Conservation (phyloP, 2,329 filamentous ascomycete species). For the Pyricularia pennisetigena region DNA sequence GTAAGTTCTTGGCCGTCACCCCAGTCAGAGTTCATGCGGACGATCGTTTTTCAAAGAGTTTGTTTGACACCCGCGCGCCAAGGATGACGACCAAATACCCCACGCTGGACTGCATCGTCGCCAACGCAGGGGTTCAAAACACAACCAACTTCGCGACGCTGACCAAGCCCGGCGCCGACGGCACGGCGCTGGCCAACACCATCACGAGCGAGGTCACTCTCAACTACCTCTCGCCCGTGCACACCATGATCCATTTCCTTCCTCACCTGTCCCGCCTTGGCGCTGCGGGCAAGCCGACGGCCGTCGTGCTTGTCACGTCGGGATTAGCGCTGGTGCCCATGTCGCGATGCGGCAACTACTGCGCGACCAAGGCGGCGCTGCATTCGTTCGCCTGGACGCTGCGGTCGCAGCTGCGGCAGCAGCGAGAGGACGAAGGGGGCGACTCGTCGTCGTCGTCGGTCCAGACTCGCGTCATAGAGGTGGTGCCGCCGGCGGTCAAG, state of each 20-base stretch:
- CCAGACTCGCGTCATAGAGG: slow-evolving; percentile 34
- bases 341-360: slow-evolving; percentile 37
- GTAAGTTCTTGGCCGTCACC: slow-evolving; percentile 14
- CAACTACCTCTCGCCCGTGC: slow-evolving; percentile 13
- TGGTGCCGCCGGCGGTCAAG: slow-evolving; percentile 34
- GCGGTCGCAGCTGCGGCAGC: slow-evolving; percentile 22
- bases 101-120: slow-evolving; percentile 42
- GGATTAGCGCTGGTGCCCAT: slow-evolving; percentile 35
- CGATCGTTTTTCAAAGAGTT: neutral
- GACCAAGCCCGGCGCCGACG: slow-evolving; percentile 19
- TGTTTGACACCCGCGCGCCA: neutral
- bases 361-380: slow-evolving; percentile 41
- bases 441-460: slow-evolving; percentile 10
- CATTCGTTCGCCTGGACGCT: slow-evolving; percentile 23
- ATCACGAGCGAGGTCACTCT: slow-evolving; percentile 16
- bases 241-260: slow-evolving; percentile 13
- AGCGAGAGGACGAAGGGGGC: neutral
- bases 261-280: slow-evolving; percentile 23
- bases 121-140: slow-evolving; percentile 48
- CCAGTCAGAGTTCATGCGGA: neutral
- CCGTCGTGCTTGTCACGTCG: slow-evolving; percentile 14
- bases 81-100: slow-evolving; percentile 30
- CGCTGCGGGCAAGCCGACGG: slow-evolving; percentile 11
- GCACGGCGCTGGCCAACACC: slow-evolving; percentile 20
- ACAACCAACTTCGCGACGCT: slow-evolving; percentile 34